phyloP scores from a whole-genome alignment of 2,329 filamentous ascomycete genomes.

The Exophiala mesophila region DNA sequence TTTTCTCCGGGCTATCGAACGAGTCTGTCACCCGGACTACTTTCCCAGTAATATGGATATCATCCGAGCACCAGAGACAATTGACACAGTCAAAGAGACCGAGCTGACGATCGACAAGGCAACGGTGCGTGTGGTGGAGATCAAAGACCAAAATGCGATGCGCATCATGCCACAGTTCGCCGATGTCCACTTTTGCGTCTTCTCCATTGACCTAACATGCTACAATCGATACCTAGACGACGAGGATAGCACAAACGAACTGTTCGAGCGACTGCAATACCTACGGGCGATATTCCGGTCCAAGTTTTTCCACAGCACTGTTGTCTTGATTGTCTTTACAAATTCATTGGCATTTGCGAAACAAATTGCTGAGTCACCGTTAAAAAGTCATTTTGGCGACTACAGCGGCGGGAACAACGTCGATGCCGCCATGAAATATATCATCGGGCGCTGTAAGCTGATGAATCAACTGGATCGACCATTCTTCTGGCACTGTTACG shows the following conservation, averaged over 20 bases:
- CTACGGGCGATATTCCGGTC: slow-evolving; percentile 11
- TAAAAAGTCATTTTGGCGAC: slow-evolving; percentile 14
- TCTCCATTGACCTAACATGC: slow-evolving; percentile 18
- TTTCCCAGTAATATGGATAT: slow-evolving; percentile 17
- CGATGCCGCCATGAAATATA: slow-evolving; percentile 16
- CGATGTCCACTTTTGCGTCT: slow-evolving; percentile 16
- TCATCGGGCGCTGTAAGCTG: slow-evolving; percentile 12
- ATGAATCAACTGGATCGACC: slow-evolving; percentile 8
- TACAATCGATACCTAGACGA: slow-evolving; percentile 17
- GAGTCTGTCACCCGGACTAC: slow-evolving; percentile 16
- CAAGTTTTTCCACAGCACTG: slow-evolving; percentile 8
- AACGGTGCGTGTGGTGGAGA: slow-evolving; percentile 12
- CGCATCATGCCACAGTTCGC: slow-evolving; percentile 19
- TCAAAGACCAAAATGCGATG: slow-evolving; percentile 8
- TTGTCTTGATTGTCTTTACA: slow-evolving; percentile 14
- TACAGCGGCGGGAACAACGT: slow-evolving; percentile 14
- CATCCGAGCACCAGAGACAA: slow-evolving; percentile 13
- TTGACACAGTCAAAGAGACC: slow-evolving; percentile 18
- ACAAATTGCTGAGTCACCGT: slow-evolving; percentile 11
- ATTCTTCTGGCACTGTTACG: slow-evolving; percentile 16
- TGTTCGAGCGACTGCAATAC: slow-evolving; percentile 10
- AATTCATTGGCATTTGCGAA: slow-evolving; percentile 12
- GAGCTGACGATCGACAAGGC: slow-evolving; percentile 11
- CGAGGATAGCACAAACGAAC: slow-evolving; percentile 5
- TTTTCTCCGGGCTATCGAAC: slow-evolving; percentile 14